Evolutionary conservation across 1,284 basidiomycete genomes (phyloP), one percentile per base, ranked within the genome.

Genomic region (Trametes pubescens): DNA sequence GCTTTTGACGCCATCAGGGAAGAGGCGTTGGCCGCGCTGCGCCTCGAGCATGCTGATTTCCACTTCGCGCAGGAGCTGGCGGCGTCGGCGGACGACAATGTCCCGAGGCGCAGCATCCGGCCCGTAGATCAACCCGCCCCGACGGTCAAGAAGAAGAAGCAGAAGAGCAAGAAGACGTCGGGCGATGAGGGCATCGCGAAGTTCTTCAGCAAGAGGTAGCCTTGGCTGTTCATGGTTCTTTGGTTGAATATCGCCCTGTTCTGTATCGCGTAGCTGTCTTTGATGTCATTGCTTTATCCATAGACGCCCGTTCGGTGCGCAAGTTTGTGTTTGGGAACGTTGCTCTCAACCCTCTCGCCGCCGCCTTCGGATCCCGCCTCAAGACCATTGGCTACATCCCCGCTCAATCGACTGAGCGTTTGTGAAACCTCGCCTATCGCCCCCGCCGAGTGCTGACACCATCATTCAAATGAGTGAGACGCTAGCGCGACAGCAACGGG

Each of bases 1-100:
- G 53, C 53, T n/a, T 61, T 56, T 70, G 66, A 65, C 49, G 74
- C 72, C 24, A 73, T 74, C 54, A 68, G 67, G 67, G 73, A 74
- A 37, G 75, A 78, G 51, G 81, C 78, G 29, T 71, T 93, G 43
- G 77, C 77, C 6, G 78, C 72, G 59, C 74, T 90, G 56, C 85
- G 83, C 61, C 76, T 84, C 70, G 95, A 96, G 73, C 95, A 97
- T 69, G 84, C 87, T 51, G 95, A 97, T 77, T 96, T 87, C 75
- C 95, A 97, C 76, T 87, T 94, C 69, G 95, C 95, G 1, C 82
- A 89, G 71, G 89, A 93, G 59, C 74, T 96, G 53, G 84, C 88
- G 63, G 57, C 71, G 62, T 44, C 66, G 35, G 67, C 51, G 4
- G 65, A 59, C 21, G 69, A 57, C 35, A 66, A 57, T 21, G 56